Conservation (phyloP, 768 basidiomycete genomes). For the Mycena epipterygia region DNA sequence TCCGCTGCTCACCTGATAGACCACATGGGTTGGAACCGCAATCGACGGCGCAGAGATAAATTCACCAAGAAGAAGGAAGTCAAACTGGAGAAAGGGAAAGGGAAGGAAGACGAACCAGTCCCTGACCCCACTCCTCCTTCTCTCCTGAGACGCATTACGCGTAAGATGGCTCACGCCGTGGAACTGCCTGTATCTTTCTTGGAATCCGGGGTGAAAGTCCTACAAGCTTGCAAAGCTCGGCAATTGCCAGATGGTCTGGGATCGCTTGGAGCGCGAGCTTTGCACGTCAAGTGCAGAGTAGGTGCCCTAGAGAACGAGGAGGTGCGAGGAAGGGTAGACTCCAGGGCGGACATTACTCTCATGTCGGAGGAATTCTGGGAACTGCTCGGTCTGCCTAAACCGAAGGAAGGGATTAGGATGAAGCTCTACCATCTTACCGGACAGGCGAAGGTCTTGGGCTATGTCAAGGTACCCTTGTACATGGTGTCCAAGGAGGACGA, state of each 20-base stretch:
- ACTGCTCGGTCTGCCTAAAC: not conserved
- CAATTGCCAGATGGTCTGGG: conserved; percentile 12
- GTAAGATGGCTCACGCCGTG: not conserved
- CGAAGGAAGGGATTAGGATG: not conserved
- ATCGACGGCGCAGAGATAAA: not conserved
- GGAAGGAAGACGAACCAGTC: not conserved
- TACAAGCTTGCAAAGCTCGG: conserved; percentile 37
- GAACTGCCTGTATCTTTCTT: conserved; percentile 27
- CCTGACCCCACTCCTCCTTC: too few species aligned
- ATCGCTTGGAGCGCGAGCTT: not conserved
- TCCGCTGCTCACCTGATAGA: not conserved
- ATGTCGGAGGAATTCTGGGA: conserved; percentile 26
- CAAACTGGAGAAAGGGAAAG: not conserved
- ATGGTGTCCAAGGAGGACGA: not conserved
- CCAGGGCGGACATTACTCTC: conserved; percentile 22
- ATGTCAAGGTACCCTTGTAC: not conserved
- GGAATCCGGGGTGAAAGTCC: not conserved
- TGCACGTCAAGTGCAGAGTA: not conserved
- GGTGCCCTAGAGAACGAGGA: not conserved
- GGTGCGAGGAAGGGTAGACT: conserved; percentile 3
- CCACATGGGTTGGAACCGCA: not conserved
- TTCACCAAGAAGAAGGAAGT: not conserved
- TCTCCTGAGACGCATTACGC: not conserved
- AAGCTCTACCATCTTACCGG: conserved; percentile 1
- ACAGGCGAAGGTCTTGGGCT: not conserved